Conservation (phyloP, 192 early-diverging fungal genomes). For the Jimgerdemannia lactiflua region DNA sequence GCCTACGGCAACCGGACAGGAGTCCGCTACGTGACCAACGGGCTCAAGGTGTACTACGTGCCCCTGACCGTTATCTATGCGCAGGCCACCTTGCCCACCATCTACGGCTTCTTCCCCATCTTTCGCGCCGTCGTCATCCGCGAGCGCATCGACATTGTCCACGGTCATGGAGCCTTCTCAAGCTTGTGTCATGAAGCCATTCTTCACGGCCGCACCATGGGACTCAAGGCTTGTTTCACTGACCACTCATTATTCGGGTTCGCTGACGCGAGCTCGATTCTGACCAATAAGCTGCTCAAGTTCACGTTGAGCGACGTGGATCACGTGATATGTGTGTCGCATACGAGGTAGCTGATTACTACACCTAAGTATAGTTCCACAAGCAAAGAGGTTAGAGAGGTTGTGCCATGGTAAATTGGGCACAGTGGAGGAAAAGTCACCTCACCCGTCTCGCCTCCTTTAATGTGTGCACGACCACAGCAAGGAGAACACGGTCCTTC, state of each 20-base stretch:
- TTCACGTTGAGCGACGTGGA: slow-evolving; percentile 96
- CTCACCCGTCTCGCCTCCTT: background rate
- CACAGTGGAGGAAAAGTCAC: background rate
- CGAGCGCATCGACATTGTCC: slow-evolving; percentile 92
- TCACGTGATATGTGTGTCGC: slow-evolving; percentile 97
- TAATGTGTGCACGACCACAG: slow-evolving; percentile 34
- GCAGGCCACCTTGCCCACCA: slow-evolving; percentile 87
- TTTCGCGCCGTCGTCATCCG: slow-evolving; percentile 90
- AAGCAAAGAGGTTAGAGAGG: too few species aligned
- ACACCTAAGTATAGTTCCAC: background rate
- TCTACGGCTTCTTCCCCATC: slow-evolving; percentile 88
- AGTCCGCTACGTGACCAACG: slow-evolving; percentile 87
- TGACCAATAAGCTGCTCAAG: slow-evolving; percentile 97
- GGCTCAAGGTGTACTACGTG: slow-evolving; percentile 95
- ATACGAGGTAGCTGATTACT: slow-evolving; percentile 67
- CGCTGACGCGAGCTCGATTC: slow-evolving; percentile 86
- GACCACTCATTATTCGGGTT: slow-evolving; percentile 99
- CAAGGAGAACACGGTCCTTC: slow-evolving; percentile 98
- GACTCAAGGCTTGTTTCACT: slow-evolving; percentile 89
- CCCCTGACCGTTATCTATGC: slow-evolving; percentile 82
- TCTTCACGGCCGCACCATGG: slow-evolving; percentile 94
- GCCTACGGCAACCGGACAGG: slow-evolving; percentile 78
- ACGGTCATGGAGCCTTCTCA: slow-evolving; percentile 96
- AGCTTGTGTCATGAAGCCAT: slow-evolving; percentile 94
- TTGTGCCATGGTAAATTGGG: too few species aligned